Percentiles rank a stretch among this genome's conserved stretches.
phyloP scores from a whole-genome alignment of 495 filamentous ascomycete genomes.

The Aspergillus avenaceus region DNA sequence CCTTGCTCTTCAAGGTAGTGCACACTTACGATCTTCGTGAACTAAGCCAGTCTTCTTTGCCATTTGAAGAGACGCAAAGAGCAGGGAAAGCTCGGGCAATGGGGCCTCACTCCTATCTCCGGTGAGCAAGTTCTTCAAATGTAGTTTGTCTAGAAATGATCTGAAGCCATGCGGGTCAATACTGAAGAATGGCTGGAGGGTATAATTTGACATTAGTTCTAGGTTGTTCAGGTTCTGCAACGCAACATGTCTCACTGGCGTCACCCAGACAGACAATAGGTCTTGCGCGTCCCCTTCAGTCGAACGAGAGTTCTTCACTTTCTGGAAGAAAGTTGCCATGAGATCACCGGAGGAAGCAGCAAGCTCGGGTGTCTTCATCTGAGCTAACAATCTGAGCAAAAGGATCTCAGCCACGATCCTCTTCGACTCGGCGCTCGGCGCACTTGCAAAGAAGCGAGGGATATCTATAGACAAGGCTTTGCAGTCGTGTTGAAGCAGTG shows the following conservation, averaged over 20 bases:
- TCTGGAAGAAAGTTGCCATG: slow-evolving; percentile 54
- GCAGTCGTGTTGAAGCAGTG: slow-evolving; percentile 29
- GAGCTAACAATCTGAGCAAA: slow-evolving; percentile 32
- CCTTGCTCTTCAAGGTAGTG: background rate
- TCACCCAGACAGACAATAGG: slow-evolving; percentile 31
- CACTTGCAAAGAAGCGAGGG: slow-evolving; percentile 10
- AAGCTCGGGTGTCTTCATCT: slow-evolving; percentile 49
- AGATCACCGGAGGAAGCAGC: slow-evolving; percentile 62
- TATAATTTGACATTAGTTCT: slow-evolving; percentile 64
- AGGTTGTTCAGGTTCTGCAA: slow-evolving; percentile 49
- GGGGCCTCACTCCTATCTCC: slow-evolving; percentile 38
- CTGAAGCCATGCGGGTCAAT: slow-evolving; percentile 49
- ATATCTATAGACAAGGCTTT: slow-evolving; percentile 22
- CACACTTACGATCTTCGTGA: slow-evolving; percentile 63
- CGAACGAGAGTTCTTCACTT: slow-evolving; percentile 28
- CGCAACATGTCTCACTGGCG: slow-evolving; percentile 32
- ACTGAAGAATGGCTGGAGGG: slow-evolving; percentile 70
- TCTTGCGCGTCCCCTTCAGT: slow-evolving; percentile 3
- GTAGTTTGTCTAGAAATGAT: slow-evolving; percentile 49
- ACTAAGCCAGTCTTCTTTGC: slow-evolving; percentile 78
- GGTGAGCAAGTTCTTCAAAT: slow-evolving; percentile 34
- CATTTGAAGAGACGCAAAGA: slow-evolving; percentile 66
- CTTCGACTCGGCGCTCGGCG: slow-evolving; percentile 6
- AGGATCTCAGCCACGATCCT: slow-evolving; percentile 27
- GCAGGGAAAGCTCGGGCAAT: slow-evolving; percentile 53